Percentiles rank a stretch among this genome's conserved stretches.
phyloP scores from a whole-genome alignment of 805 yeast species.

The Zygoascus tannicola region DNA sequence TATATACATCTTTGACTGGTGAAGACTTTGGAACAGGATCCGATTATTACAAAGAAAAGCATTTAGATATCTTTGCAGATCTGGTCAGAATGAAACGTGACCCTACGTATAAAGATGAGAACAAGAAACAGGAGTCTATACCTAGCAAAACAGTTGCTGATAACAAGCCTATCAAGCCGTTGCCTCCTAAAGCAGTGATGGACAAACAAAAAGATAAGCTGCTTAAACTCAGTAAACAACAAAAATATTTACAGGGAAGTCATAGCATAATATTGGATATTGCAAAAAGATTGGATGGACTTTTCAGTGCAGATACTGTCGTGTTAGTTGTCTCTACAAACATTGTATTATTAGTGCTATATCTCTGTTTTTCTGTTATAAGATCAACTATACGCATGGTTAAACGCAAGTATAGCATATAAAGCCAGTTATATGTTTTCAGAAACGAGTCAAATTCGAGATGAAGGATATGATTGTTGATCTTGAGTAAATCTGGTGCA shows the following conservation, averaged over 20 bases:
- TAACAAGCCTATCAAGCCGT: neutral
- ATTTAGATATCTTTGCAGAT: slow-evolving; percentile 19
- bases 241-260: no score
- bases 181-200: slow-evolving; percentile 11
- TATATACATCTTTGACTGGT: slow-evolving; percentile 40
- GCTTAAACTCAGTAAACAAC: neutral
- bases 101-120: slow-evolving; percentile 18
- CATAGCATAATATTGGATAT: no score
- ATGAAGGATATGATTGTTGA: no score
- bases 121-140: neutral
- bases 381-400: no score
- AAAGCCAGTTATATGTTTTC: no score
- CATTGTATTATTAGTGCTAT: neutral
- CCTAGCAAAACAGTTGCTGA: neutral
- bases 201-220: neutral
- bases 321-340: slow-evolving; percentile 4
- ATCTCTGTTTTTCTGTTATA: no score
- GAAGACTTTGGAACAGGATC: slow-evolving; percentile 14
- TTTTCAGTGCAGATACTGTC: slow-evolving; percentile 2
- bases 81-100: slow-evolving; percentile 19
- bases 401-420: no score
- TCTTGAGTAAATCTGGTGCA: no score
- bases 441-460: no score
- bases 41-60: slow-evolving; percentile 4
- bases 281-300: neutral